phyloP scores from a whole-genome alignment of 2,329 filamentous ascomycete species.

The Trichoderma afroharzianum region DNA sequence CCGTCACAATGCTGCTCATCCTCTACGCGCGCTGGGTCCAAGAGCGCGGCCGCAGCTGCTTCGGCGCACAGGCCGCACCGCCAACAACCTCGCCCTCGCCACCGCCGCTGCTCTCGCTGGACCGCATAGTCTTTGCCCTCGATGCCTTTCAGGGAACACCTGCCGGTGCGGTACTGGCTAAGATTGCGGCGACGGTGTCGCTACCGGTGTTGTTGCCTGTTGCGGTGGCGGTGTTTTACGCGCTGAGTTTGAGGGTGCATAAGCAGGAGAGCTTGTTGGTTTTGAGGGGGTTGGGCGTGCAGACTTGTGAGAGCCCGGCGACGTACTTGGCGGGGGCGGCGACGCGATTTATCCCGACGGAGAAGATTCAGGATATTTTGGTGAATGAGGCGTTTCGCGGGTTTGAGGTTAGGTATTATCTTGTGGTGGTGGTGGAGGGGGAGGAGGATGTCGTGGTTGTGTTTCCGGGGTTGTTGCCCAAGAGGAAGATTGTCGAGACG shows the following conservation, averaged over 20 bases:
- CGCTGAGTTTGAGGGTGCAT: slow-evolving; percentile 45
- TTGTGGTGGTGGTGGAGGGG: slow-evolving; percentile 84
- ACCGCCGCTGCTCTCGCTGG: slow-evolving; percentile 20
- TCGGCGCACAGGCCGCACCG: slow-evolving; percentile 8
- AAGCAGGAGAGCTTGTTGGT: slow-evolving; percentile 82
- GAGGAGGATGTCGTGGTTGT: slow-evolving; percentile 91
- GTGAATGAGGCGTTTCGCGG: slow-evolving; percentile 93
- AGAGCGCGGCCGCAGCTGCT: slow-evolving; percentile 26
- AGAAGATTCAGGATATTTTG: slow-evolving; percentile 86
- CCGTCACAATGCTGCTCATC: slow-evolving; percentile 42
- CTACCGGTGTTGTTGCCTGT: slow-evolving; percentile 39
- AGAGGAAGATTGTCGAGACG: slow-evolving; percentile 70
- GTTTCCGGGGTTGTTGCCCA: slow-evolving; percentile 77
- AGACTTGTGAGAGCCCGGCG: slow-evolving; percentile 65
- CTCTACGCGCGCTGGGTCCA: slow-evolving; percentile 48
- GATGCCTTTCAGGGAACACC: slow-evolving; percentile 30
- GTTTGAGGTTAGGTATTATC: slow-evolving; percentile 85
- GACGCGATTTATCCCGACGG: slow-evolving; percentile 75
- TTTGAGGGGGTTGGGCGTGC: slow-evolving; percentile 82
- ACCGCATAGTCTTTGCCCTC: slow-evolving; percentile 28
- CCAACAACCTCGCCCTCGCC: slow-evolving; percentile 11
- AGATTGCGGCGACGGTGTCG: slow-evolving; percentile 35
- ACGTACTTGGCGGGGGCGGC: slow-evolving; percentile 56
- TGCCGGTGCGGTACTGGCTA: slow-evolving; percentile 30
- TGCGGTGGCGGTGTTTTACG: slow-evolving; percentile 38